phyloP scores from a whole-genome alignment of 345 rosid genomes.

The Sonneratia alba region DNA sequence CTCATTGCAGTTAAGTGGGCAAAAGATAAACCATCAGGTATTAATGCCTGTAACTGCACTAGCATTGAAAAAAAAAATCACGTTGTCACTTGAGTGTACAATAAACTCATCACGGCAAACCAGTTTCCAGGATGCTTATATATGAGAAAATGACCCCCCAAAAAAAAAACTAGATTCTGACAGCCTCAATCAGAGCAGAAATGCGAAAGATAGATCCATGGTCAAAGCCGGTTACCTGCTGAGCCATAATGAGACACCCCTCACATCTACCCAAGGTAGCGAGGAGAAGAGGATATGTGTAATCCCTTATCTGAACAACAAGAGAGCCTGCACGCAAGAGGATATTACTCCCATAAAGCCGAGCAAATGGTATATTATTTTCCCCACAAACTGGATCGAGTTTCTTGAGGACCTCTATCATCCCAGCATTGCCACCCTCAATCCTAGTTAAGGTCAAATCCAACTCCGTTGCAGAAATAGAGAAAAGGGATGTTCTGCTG shows the following conservation, averaged over 20 bases:
- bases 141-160: neutral
- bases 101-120: neutral
- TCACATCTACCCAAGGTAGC: constrained; percentile 76
- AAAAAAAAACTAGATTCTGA: neutral
- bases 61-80: neutral
- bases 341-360: constrained; percentile 80
- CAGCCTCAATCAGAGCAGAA: neutral
- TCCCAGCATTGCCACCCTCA: constrained; percentile 83
- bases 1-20: neutral
- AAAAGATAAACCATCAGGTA: neutral
- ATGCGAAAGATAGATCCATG: constrained; percentile 6
- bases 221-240: constrained; percentile 51
- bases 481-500: constrained; percentile 66
- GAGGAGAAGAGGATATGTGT: constrained; percentile 77
- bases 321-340: constrained; percentile 48
- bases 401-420: constrained; percentile 68
- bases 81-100: neutral
- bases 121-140: neutral
- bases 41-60: neutral
- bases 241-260: constrained; percentile 81
- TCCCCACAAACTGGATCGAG: constrained; percentile 75
- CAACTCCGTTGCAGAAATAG: constrained; percentile 76
- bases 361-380: constrained; percentile 75
- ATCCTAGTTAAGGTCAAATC: constrained; percentile 65
- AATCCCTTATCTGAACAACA: constrained; percentile 62